Conservation (phyloP, 192 early-diverging fungal species). For the Chytriomyces sp. region DNA sequence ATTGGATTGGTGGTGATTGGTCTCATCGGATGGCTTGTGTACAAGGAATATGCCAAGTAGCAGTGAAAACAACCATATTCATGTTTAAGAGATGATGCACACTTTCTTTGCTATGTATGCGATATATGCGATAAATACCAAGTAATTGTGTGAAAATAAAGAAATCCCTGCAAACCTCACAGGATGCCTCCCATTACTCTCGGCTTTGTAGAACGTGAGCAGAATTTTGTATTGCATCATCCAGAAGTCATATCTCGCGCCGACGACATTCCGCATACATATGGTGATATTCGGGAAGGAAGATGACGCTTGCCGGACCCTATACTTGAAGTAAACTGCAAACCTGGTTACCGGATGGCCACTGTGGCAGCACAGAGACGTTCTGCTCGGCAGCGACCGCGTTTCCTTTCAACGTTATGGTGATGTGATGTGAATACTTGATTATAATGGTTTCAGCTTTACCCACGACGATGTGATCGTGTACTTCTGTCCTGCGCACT, state of each 20-base stretch:
- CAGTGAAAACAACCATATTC: too few species aligned
- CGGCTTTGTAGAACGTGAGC: slow-evolving; percentile 9
- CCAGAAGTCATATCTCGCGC: neutral
- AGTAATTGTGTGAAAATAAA: neutral
- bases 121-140: too few species aligned
- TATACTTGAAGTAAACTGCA: neutral
- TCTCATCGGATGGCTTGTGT: too few species aligned
- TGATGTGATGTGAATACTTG: slow-evolving; percentile 73
- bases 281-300: neutral
- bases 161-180: neutral
- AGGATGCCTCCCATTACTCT: too few species aligned
- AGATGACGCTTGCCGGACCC: too few species aligned
- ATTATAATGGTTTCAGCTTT: too few species aligned
- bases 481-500: neutral
- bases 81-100: too few species aligned
- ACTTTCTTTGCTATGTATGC: too few species aligned
- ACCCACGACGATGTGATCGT: too few species aligned
- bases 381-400: slow-evolving; percentile 59
- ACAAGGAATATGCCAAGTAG: too few species aligned
- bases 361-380: slow-evolving; percentile 78
- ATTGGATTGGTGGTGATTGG: too few species aligned
- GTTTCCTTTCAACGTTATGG: slow-evolving; percentile 73
- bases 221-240: neutral
- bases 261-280: slow-evolving; percentile 28
- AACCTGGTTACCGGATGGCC: slow-evolving; percentile 10